Base-by-base conservation (phyloP, 1,284 basidiomycete genomes). In the Heterobasidion annosum region DNA sequence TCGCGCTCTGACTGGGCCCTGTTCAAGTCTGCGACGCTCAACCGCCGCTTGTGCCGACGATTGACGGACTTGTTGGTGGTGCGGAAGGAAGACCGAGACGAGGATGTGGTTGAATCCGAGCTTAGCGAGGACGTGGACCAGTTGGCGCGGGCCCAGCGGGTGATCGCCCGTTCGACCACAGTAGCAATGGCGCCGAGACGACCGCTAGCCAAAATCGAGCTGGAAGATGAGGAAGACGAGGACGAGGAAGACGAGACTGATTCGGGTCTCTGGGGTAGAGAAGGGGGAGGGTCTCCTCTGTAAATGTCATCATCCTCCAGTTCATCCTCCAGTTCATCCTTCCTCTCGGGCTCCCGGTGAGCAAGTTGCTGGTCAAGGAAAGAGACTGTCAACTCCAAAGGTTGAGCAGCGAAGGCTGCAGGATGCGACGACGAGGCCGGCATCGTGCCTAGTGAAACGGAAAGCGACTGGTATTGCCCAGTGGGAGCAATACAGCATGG, bases 1-100 rank as follows among this genome's bases (percentile, higher is more conserved):
- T 82, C 75, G 48, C 74, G 72, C 65, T 85, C 81, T 4, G 82
- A 81, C 55, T 73, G 5, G 42, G 73, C 64, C 34, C 76, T 78
- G 48, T 73, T 73, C 33, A 79, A 57, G 52, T 76, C 78, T n/a
- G 72, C 70, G 8, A 71, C 57, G 59, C 77, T 79, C 12, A 71
- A 69, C 8, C 72, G 70, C 9, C 75, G 70, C 58, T 70, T 75
- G 19, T 74, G 70, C 42, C 73, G 68, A 18, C 52, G 69, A 56
- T 15, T 71, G 67, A 56, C 71, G 67, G 57, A 67, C 55, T 54
- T 64, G 44, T 64, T 63, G 42, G 62, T 53, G 2, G 67, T 67
- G 51, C 64, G 62, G 32, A 66, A 60, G 43, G 72, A 67, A 16
- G 64, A 65, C 12, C 71, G 65, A 12, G 77, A 75, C 7, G 77